Base-by-base conservation (phyloP, 768 basidiomycete genomes). In the Neoboletus magnificus region DNA sequence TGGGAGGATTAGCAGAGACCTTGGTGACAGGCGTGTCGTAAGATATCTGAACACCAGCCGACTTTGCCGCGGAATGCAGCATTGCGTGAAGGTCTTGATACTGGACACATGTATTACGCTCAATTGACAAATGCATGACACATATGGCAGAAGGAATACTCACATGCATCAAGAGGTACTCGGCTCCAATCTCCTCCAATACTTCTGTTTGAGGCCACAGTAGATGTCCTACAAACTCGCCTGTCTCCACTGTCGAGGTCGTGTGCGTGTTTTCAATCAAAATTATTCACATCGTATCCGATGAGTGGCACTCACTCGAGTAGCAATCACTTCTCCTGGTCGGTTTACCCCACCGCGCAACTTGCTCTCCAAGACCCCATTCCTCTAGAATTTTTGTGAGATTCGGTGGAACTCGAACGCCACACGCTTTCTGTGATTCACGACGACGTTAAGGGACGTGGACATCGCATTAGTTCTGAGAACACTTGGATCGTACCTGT, bases 81-180 rank as follows among this genome's bases (percentile, higher is more conserved):
- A 82, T 69, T 1, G 69, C 61, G 56, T 81, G 73, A 23, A 86
- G 69, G 57, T 84, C 80, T 30, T 77, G 76, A 62, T 84, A 81
- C 82, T 84, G 6, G 18, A 37, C 32, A 40, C 8, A n/a, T 8
- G 9, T 16, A 46, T 56, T 10, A 40, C 46, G 47, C 15, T 32
- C 8, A 25, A 29, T 18, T 39, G 37, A 45, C 47, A 44, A 16
- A 59, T 10, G 15, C 15, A 10, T 37, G 48, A 37, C 20, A 32
- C 25, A 46, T 39, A 50, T n/a, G 55, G 48, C 18, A 32, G n/a
- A 25, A 44, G 6, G 64, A 49, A 23, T 15, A 49, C 76, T 54
- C 49, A 79, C 79, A 59, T 79, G 75, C 72, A 78, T 78, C 57
- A 74, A 73, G 67, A 71, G 70, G 65, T 78, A 81, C 25, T 80